These are phyloP conservation scores for Plasmodium vivax DNA, from an alignment of 169 alveolate genomes.

Conservation along the genomic window DNA sequence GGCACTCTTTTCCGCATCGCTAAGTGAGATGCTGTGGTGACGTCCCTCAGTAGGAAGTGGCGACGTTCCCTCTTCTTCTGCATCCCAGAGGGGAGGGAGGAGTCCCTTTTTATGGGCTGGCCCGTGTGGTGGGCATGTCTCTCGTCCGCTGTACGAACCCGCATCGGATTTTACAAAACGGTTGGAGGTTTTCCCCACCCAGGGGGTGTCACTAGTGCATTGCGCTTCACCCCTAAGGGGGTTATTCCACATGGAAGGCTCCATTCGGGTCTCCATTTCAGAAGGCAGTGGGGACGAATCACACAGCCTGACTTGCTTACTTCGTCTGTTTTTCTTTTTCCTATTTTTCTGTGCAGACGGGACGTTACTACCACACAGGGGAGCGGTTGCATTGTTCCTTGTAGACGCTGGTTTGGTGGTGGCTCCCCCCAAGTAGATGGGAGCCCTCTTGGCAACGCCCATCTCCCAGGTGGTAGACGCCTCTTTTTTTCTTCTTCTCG, in stretches of 20 bases:
- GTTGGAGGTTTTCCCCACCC: background rate
- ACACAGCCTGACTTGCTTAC: background rate
- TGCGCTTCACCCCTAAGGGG: background rate
- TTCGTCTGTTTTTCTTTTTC: background rate
- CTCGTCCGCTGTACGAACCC: background rate
- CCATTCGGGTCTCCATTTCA: background rate
- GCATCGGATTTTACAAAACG: background rate
- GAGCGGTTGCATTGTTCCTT: background rate
- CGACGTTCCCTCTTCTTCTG: background rate
- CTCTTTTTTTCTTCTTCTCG: background rate
- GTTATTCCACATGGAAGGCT: background rate
- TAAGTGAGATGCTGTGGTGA: background rate
- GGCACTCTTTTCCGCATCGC: slow-evolving; percentile 11
- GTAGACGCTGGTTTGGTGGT: background rate
- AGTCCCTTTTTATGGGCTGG: background rate
- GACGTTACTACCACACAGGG: background rate
- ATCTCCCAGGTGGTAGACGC: background rate
- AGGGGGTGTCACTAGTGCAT: background rate
- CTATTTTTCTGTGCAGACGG: background rate
- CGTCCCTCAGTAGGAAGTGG: background rate
- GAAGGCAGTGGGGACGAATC: background rate
- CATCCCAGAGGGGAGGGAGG: background rate
- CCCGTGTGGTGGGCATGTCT: background rate
- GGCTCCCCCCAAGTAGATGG: background rate
- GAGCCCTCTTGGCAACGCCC: background rate